These are phyloP conservation scores for Naganishia vaughanmartiniae DNA, from an alignment of 768 basidiomycete species.

Conservation along the genomic window DNA sequence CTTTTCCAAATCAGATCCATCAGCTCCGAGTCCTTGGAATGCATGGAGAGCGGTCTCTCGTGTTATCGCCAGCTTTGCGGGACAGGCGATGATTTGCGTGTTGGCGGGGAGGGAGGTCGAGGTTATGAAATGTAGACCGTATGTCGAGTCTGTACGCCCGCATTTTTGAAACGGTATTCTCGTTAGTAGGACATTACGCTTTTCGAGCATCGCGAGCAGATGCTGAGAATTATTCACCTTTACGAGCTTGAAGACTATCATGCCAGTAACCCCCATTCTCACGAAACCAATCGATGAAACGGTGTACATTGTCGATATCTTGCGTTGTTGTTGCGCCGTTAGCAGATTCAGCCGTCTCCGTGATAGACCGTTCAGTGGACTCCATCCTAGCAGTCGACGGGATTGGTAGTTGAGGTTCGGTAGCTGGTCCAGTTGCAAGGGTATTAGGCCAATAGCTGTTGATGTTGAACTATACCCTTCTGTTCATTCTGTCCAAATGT, in stretches of 20 bases:
- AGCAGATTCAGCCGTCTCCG: not conserved
- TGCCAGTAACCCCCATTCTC: slow-evolving; percentile 19
- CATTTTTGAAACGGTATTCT: not conserved
- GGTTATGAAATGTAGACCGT: slow-evolving; percentile 9
- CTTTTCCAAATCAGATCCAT: not conserved
- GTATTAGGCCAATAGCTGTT: too few species aligned
- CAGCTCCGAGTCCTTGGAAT: not conserved
- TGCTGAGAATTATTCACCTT: not conserved
- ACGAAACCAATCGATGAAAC: slow-evolving; percentile 22
- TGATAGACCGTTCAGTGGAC: not conserved
- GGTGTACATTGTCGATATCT: slow-evolving; percentile 9
- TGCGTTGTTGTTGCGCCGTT: not conserved
- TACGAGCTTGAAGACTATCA: slow-evolving; percentile 4
- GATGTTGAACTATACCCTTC: too few species aligned
- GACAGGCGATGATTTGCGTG: slow-evolving; percentile 14
- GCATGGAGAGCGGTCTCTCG: not conserved
- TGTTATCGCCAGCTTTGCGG: slow-evolving; percentile 5
- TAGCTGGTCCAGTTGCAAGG: too few species aligned
- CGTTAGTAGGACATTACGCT: not conserved
- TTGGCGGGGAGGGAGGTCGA: not conserved
- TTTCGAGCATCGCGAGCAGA: not conserved
- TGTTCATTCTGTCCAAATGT: too few species aligned
- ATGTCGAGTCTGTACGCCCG: not conserved
- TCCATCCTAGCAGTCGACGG: not conserved
- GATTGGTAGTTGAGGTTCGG: too few species aligned